These are phyloP conservation scores for Colletotrichum horii DNA, from an alignment of 2,329 filamentous ascomycete species.

Conservation along the genomic window DNA sequence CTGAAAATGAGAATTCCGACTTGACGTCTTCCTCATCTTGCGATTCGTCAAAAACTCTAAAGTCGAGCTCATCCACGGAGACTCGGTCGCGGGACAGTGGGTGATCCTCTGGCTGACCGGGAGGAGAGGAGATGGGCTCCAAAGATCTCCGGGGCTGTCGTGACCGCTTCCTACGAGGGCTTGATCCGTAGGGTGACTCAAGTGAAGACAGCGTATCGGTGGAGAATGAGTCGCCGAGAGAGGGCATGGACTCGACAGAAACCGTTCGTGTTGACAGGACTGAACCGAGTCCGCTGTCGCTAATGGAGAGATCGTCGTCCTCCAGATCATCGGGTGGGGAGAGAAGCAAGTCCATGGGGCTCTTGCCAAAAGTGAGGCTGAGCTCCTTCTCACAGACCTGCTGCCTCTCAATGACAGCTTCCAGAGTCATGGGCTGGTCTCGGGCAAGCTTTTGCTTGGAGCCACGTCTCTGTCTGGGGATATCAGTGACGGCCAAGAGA, in stretches of 20 bases:
- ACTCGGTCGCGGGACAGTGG: slow-evolving; percentile 56
- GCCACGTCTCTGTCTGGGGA: slow-evolving; percentile 54
- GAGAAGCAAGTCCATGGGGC: slow-evolving; percentile 64
- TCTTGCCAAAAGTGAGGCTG: slow-evolving; percentile 57
- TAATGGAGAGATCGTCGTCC: slow-evolving; percentile 49
- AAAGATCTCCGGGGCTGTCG: slow-evolving; percentile 52
- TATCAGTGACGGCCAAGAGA: slow-evolving; percentile 66
- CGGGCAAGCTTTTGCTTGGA: slow-evolving; percentile 28
- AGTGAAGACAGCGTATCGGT: slow-evolving; percentile 55
- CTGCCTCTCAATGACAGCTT: slow-evolving; percentile 59
- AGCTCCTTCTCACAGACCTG: slow-evolving; percentile 64
- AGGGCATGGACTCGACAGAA: slow-evolving; percentile 67
- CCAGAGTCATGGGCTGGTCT: slow-evolving; percentile 51
- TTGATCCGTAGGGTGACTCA: slow-evolving; percentile 51
- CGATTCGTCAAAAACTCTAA: slow-evolving; percentile 26
- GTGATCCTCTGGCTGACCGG: slow-evolving; percentile 56
- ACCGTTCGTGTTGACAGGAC: slow-evolving; percentile 59
- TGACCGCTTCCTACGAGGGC: slow-evolving; percentile 33
- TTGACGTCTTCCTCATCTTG: slow-evolving; percentile 36
- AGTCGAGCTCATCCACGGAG: slow-evolving; percentile 53
- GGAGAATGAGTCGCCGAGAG: slow-evolving; percentile 59
- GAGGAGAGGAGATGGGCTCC: slow-evolving; percentile 61
- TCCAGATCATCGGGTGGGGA: slow-evolving; percentile 64
- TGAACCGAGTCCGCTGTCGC: slow-evolving; percentile 59
- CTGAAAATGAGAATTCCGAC: slow-evolving; percentile 32